Conservation (phyloP, 352 stramenopile genomes). For the Blastocystis sp. region DNA sequence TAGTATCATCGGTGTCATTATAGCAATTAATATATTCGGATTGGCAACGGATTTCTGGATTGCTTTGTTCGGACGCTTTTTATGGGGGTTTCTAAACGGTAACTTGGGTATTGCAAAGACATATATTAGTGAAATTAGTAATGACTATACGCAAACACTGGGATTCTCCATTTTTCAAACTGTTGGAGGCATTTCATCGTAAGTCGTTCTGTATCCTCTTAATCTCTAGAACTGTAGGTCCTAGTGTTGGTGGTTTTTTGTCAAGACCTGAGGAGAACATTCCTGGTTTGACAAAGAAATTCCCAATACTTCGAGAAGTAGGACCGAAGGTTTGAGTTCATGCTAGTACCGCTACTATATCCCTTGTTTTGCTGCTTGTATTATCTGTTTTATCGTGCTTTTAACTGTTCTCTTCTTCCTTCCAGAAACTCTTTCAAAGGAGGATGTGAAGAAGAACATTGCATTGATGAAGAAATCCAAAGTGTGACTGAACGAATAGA, state of each 20-base stretch:
- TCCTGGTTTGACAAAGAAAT: background rate
- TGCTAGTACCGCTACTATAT: constrained; percentile 61
- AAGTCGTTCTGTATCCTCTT: background rate
- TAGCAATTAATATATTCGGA: constrained; percentile 58
- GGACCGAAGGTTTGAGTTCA: too few species aligned
- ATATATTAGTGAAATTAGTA: constrained; percentile 63
- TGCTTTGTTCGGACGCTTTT: background rate
- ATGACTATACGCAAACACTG: constrained; percentile 58
- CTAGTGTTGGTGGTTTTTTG: constrained; percentile 36
- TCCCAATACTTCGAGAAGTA: constrained; percentile 45
- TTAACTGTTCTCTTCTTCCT: constrained; percentile 45
- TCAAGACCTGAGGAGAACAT: constrained; percentile 61
- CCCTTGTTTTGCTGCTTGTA: constrained; percentile 36
- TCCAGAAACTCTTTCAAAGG: constrained; percentile 60
- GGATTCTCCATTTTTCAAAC: constrained; percentile 59
- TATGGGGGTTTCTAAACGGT: constrained; percentile 60
- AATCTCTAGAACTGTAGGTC: constrained; percentile 36
- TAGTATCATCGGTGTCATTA: constrained; percentile 55
- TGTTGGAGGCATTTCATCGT: constrained; percentile 50
- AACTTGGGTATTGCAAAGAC: constrained; percentile 60
- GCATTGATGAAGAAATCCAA: background rate
- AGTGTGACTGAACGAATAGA: background rate
- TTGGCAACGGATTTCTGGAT: constrained; percentile 10
- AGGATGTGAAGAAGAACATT: constrained; percentile 47
- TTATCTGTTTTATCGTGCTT: constrained; percentile 32